These are phyloP conservation scores for Rhipidocladum racemiflorum DNA, from an alignment of 176 grass and related monocot genomes.

Conservation along the genomic window DNA sequence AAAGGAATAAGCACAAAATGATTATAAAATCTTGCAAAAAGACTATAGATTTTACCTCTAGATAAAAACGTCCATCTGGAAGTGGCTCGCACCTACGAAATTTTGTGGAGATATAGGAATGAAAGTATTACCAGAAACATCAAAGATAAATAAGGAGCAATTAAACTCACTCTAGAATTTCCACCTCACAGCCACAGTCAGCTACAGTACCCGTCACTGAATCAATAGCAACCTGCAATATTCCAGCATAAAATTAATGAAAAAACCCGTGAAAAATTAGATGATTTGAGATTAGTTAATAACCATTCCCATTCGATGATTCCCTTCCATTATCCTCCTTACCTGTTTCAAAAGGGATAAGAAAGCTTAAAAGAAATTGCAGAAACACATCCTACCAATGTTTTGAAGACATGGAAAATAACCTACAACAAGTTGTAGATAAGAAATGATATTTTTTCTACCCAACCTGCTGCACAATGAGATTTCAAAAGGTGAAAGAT, in stretches of 20 bases:
- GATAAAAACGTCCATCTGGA: conserved; percentile 93
- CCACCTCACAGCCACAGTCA: conserved; percentile 95
- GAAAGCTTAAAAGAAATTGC: conserved; percentile 19
- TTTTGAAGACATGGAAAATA: conserved; percentile 1
- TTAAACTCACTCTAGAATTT: conserved; percentile 90
- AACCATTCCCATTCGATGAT: conserved; percentile 98
- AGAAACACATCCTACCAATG: neutral
- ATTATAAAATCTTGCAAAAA: conserved; percentile 12
- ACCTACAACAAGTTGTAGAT: neutral
- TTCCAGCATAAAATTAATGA: conserved; percentile 18
- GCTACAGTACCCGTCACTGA: conserved; percentile 78
- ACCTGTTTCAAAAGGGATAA: conserved; percentile 48
- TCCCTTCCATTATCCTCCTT: conserved; percentile 98
- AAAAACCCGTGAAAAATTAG: conserved; percentile 21
- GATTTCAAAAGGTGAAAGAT: conserved; percentile 17
- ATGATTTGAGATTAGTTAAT: conserved; percentile 11
- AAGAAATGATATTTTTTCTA: neutral
- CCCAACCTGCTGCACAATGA: neutral
- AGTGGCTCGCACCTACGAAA: conserved; percentile 81
- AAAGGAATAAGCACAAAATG: neutral
- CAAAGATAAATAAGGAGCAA: conserved; percentile 24
- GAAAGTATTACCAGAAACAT: conserved; percentile 17
- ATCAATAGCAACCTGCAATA: conserved; percentile 82
- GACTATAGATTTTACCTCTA: conserved; percentile 58
- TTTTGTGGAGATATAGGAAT: conserved; percentile 30